A percentile compares a stretch with the other conserved stretches of the same genome.
Conservation (phyloP, 1,284 basidiomycete species). For the Ganoderma leucocontextum region DNA sequence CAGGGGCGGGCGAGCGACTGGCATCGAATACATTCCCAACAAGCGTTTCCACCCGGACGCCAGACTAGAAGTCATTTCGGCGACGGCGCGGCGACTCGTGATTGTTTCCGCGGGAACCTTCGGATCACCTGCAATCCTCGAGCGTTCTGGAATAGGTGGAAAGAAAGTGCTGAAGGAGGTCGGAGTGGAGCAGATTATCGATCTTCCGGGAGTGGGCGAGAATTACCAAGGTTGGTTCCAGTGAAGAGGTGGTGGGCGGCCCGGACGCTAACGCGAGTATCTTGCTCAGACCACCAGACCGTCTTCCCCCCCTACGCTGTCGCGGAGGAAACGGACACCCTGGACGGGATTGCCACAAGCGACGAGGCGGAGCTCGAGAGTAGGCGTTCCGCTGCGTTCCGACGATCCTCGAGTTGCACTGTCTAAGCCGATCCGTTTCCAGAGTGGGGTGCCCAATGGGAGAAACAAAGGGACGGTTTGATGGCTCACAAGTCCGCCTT, state of each 20-base stretch:
- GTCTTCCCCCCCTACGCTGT: slow-evolving; percentile 47
- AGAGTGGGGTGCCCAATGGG: slow-evolving; percentile 55
- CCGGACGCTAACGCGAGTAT: neutral
- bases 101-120: slow-evolving; percentile 61
- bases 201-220: slow-evolving; percentile 66
- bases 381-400: slow-evolving; percentile 29
- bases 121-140: slow-evolving; percentile 62
- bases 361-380: slow-evolving; percentile 44
- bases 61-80: slow-evolving; percentile 37
- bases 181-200: slow-evolving; percentile 52
- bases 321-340: slow-evolving; percentile 49
- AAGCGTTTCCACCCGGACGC: slow-evolving; percentile 37
- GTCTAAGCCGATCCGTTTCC: neutral
- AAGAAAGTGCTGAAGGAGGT: slow-evolving; percentile 49
- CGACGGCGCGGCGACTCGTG: slow-evolving; percentile 52
- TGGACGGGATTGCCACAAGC: slow-evolving; percentile 53
- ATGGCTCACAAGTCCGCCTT: slow-evolving; percentile 57
- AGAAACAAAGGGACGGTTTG: slow-evolving; percentile 52
- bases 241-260: neutral
- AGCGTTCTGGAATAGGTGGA: slow-evolving; percentile 46
- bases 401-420: neutral
- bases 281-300: slow-evolving; percentile 53
- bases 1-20: slow-evolving; percentile 60
- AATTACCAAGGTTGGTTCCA: slow-evolving; percentile 54
- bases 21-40: slow-evolving; percentile 62